Evolutionary conservation across 805 yeast genomes (phyloP), one percentile per base, ranked within the genome.

Genomic region (Candida insectalens): DNA sequence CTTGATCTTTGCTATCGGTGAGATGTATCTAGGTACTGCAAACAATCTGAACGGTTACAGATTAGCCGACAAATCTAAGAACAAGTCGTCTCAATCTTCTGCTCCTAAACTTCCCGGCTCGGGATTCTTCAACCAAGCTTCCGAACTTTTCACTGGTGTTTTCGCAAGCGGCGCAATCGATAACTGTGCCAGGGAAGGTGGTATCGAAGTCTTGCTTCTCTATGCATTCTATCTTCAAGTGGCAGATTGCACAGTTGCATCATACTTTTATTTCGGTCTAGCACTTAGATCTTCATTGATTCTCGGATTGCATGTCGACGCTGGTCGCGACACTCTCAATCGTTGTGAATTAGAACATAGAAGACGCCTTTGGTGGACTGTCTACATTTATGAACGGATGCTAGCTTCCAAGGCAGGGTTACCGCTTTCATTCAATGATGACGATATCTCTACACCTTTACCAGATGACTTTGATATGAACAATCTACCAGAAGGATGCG

Each of bases 221-320:
- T 81, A 81, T 56, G 89, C 89, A 0, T 82, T 82, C 47, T 82
- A 78, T 50, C 57, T 82, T 20, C 94, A 82, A 52, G 89, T 82
- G 19, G 89, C 89, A 0, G 94, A 82, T 50, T 79, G 87, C 48
- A 82, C 88, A 1, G 77, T 81, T 6, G 82, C 88, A 1, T 79
- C 88, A 3, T 82, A 82, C 46, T 79, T 82, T 47, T 82, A 81
- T 34, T 21, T 29, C 34, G 42, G 27, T 32, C 36, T 32, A 20
- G 39, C 32, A 31, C 36, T 23, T 22, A 25, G 29, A 19, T 75
- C 88, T 0, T 75, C 85, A 6, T 59, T 82, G 35, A 74, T 81
- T 30, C 53, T 81, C 18, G 94, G 94, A 2, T 69, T 80, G 75
- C 94, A 82, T 52, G 92, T 82, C 3, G 92, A 82, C 57, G 77